Conservation (phyloP, 805 yeast genomes). For the Monosporozyma servazzii region DNA sequence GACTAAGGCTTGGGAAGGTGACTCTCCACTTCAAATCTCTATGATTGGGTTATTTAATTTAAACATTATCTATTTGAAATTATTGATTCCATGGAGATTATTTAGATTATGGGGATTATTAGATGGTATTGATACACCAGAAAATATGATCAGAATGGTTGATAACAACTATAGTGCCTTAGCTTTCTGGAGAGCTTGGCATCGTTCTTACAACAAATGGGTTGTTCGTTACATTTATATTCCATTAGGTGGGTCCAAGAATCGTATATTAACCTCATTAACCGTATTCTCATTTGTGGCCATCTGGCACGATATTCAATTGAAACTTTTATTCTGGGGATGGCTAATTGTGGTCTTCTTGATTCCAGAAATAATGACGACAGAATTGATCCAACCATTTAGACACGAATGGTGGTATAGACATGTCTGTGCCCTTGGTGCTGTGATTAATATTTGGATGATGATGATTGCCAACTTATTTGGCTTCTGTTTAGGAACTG, state of each 20-base stretch:
- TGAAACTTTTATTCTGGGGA: constrained; percentile 86
- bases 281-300: constrained; percentile 94
- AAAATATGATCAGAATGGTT: constrained; percentile 94
- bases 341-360: constrained; percentile 85
- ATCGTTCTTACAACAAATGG: constrained; percentile 87
- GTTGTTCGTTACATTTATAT: constrained; percentile 79
- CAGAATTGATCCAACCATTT: constrained; percentile 34
- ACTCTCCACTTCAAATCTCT: constrained; percentile 84
- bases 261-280: constrained; percentile 65
- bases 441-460: constrained; percentile 86
- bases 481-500: constrained; percentile 89
- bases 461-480: constrained; percentile 95
- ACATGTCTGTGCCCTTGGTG: constrained; percentile 77
- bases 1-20: constrained; percentile 80
- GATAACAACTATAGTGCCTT: constrained; percentile 86
- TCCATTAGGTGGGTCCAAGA: constrained; percentile 78
- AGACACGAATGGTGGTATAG: constrained; percentile 58
- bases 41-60: constrained; percentile 90
- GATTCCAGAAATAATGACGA: constrained; percentile 71
- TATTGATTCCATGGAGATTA: constrained; percentile 91
- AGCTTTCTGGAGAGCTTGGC: constrained; percentile 99
- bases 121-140: constrained; percentile 96
- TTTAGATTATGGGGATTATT: constrained; percentile 86
- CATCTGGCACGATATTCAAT: constrained; percentile 94
- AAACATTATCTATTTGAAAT: constrained; percentile 85